Conservation (phyloP, 2,329 filamentous ascomycete genomes). For the Fusarium falciforme region DNA sequence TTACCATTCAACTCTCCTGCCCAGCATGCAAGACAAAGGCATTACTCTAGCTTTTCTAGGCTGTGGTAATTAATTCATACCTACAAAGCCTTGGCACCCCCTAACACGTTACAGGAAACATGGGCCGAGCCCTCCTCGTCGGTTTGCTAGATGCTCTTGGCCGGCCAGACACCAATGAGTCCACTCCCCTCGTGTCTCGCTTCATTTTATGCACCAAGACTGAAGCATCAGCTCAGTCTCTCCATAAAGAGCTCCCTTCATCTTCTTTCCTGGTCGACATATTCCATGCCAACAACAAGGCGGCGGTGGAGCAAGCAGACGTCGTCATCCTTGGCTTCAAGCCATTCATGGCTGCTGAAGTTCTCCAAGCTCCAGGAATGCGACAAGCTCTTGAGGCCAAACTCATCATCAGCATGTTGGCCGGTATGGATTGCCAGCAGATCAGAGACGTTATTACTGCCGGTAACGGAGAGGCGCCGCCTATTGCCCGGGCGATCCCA, state of each 20-base stretch:
- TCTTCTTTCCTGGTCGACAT: not conserved
- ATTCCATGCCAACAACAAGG: not conserved
- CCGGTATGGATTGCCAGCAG: not conserved
- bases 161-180: not conserved
- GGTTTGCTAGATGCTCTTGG: not conserved
- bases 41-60: not conserved
- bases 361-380: not conserved
- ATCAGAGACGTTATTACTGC: not conserved
- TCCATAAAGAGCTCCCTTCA: not conserved
- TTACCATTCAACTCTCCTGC: not conserved
- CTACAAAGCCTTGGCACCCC: too few species aligned
- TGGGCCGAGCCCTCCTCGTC: not conserved
- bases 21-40: not conserved
- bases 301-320: not conserved
- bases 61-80: not conserved
- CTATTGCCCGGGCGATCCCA: not conserved
- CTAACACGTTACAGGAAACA: not conserved
- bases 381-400: not conserved
- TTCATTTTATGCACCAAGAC: not conserved
- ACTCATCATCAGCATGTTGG: not conserved
- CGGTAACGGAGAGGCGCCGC: too few species aligned
- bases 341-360: not conserved
- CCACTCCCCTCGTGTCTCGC: not conserved
- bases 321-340: constrained; percentile 9
- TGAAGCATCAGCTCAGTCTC: not conserved